Evolutionary conservation across 2,329 filamentous ascomycete genomes (phyloP), one percentile per base, ranked within the genome.

Genomic region (Penicillium frequentans): DNA sequence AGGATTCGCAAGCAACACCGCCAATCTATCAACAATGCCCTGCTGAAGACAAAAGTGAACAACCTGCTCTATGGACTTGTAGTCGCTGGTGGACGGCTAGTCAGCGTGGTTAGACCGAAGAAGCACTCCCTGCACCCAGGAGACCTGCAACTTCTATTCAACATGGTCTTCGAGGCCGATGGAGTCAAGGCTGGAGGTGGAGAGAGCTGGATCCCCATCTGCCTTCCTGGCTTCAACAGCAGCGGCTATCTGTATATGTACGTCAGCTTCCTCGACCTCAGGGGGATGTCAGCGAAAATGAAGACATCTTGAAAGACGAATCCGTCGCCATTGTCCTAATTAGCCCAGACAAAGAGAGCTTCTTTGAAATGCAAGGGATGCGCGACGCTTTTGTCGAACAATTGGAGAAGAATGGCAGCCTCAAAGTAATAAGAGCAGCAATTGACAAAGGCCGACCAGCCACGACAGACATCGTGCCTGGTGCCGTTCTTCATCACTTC

Each of bases 221-320:
- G 95, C 68, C 83, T 99, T 3, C 96, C 95, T 0, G 93, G 93
- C 5, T 99, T 99, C 78, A 99, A 99, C 77, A 98, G 91, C 73
- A 90, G 88, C 51, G 96, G 95, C 26, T 99, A 96, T 71, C 82
- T 99, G 1, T 97, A 99, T 79, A 98, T 99, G 92, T 99, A 98
- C 70, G 95, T 99, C 71, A 96, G 91, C 79, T 99, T 98, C 73
- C 84, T 99, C 60, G 87, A 91, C 64, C 81, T 85, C 37, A 79
- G 82, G 44, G 81, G 24, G 79, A 77, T n/a, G 69, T 75, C 31
- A 78, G 75, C 54, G 74, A 74, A 27, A 72, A 71, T 53, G 70
- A 78, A 59, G 71, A 78, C 35, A 74, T 76, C 58, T 74, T 72
- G 21, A 73, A 78, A 49, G 87, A 91, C 50, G 88, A 95, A 62